These are phyloP conservation scores for Chytridium lagenaria DNA, from an alignment of 371 early-diverging fungal genomes.

Conservation along the genomic window DNA sequence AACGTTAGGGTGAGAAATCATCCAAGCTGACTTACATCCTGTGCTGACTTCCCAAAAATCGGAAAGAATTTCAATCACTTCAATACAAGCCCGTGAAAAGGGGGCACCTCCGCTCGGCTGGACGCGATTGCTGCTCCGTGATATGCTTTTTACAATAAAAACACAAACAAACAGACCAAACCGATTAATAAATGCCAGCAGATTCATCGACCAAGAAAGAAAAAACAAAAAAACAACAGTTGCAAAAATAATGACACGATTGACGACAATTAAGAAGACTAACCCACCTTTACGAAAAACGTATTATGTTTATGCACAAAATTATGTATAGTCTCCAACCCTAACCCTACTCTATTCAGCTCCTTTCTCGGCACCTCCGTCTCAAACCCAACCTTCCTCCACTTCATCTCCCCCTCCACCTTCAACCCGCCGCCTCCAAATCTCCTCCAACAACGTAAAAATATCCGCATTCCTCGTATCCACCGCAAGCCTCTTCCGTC, in stretches of 20 bases:
- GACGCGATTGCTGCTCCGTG: slow-evolving; percentile 64
- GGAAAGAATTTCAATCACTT: slow-evolving; percentile 71
- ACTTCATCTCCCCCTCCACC: slow-evolving; percentile 55
- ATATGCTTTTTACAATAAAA: slow-evolving; percentile 49
- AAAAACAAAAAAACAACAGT: too few species aligned
- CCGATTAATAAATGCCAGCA: too few species aligned
- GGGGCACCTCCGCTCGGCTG: slow-evolving; percentile 68
- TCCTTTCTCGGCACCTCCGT: slow-evolving; percentile 70
- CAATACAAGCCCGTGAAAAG: slow-evolving; percentile 69
- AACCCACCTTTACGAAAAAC: slow-evolving; percentile 58
- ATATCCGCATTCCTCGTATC: slow-evolving; percentile 57
- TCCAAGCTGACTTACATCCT: slow-evolving; percentile 58
- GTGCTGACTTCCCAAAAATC: slow-evolving; percentile 75
- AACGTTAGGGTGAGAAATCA: not conserved
- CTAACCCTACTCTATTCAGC: slow-evolving; percentile 70
- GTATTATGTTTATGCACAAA: slow-evolving; percentile 60
- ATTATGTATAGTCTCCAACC: slow-evolving; percentile 66
- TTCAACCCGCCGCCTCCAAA: slow-evolving; percentile 65
- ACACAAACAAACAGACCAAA: slow-evolving; percentile 4
- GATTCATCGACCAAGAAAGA: too few species aligned
- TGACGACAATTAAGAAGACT: too few species aligned
- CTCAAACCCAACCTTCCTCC: slow-evolving; percentile 75
- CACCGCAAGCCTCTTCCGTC: slow-evolving; percentile 59
- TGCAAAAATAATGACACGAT: too few species aligned
- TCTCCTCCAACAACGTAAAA: slow-evolving; percentile 59